phyloP scores from a whole-genome alignment of 1,139 yeast genomes.

The Geotrichum carabidarum region DNA sequence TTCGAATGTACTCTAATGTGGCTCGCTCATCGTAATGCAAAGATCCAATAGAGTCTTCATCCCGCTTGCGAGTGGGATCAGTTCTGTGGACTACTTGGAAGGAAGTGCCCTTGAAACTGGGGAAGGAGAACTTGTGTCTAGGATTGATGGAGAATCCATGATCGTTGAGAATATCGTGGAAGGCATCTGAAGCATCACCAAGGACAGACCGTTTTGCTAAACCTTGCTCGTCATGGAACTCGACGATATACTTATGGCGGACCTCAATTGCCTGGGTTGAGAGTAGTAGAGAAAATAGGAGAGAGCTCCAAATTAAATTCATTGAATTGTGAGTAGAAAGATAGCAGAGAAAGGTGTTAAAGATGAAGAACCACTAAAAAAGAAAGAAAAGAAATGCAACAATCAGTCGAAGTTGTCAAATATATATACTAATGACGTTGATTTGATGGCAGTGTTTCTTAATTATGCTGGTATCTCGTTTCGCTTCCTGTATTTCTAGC shows the following conservation, averaged over 20 bases:
- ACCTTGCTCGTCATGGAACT: constrained; percentile 9
- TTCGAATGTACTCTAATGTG: constrained; percentile 1
- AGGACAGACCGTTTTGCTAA: constrained; percentile 5
- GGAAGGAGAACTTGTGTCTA: constrained; percentile 2
- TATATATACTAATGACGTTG: no score
- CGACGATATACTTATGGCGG: constrained; percentile 11
- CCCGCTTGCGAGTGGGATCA: neutral
- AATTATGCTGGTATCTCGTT: no score
- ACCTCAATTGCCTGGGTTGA: neutral
- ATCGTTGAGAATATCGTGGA: constrained; percentile 1
- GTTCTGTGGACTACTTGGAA: neutral
- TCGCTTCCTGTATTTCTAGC: no score
- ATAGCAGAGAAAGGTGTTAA: no score
- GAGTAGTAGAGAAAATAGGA: no score
- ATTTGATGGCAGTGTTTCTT: no score
- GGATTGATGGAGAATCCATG: constrained; percentile 9
- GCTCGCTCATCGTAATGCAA: neutral
- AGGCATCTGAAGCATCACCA: constrained; percentile 7
- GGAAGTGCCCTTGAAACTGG: constrained; percentile 9
- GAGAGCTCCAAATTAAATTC: no score
- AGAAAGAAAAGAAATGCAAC: no score
- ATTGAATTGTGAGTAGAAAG: no score
- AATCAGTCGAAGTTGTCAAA: no score
- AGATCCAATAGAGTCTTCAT: neutral
- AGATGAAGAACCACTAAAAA: no score